Evolutionary conservation across 495 filamentous ascomycete species (phyloP), one percentile per base, ranked within the genome.

Genomic region (Lasiosphaeris hirsuta): DNA sequence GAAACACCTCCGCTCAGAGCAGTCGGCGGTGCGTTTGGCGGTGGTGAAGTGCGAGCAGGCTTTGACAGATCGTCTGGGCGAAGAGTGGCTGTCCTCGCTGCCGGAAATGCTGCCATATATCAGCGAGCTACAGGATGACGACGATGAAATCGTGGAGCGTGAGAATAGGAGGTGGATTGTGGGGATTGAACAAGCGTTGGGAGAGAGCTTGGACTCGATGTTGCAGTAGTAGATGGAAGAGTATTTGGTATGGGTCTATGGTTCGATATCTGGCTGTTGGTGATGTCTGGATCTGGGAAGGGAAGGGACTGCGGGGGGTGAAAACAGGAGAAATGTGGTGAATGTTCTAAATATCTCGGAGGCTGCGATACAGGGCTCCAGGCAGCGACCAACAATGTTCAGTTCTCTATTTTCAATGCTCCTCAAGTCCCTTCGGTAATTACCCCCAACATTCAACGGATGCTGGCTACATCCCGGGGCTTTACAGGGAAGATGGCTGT

Each of bases 81-180:
- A 97, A 63, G 94, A 97, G 61, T 97, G 95, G 95, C 71, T 97
- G 57, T 80, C 83, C 1, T 77, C 92, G 69, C 72, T 97, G 69
- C 89, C 92, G 0, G 93, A 98, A 80, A 96, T 96, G 85, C 75
- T 97, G 62, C 94, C 94, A 35, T 88, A 90, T 53, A 94, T 98
- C 49, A 92, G 88, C 58, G 94, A 98, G 72, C 65, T 95, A 59
- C 88, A 94, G 77, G 95, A 98, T 70, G 94, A 98, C 70, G 94
- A 96, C 60, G 90, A 97, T 60, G 93, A 97, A 72, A 76, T 71
- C 19, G 92, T 98, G 39, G 94, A 97, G 78, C 75, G 84, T 62
- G 93, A 96, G 76, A 89, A 90, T 8, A 78, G 88, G 66, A 81
- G 84, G 54, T 94, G 93, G 90, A 89, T 96, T 58, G 84, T 86